Evolutionary conservation across 202 grass and related monocot species (phyloP), one percentile per base, ranked within the genome.

Genomic region (Alloteropsis angusta): DNA sequence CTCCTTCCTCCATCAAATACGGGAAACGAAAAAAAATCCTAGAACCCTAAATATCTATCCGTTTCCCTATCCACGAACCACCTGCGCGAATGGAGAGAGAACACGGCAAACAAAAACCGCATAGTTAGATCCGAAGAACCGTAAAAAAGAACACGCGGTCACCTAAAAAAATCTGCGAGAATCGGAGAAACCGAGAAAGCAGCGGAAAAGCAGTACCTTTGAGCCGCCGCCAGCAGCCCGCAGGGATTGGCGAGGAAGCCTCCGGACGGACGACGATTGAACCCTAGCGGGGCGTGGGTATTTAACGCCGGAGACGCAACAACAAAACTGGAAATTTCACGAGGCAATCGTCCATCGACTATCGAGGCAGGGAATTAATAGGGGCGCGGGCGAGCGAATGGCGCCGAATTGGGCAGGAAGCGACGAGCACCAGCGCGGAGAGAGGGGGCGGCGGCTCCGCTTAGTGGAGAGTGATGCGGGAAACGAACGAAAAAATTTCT

Each of bases 381-480:
- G 21, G 49, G 67, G 35, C 1, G 68, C 9, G 61, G 42, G 45
- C 18, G 66, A 74, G 45, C 18, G 66, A 74, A 66, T 42, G 45
- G 45, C 65, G 77, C 43, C 82, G 58, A 59, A 85, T 61, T 23
- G 41, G 73, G 59, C 42, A 60, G 72, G 65, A 77, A 82, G 75
- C 71, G 66, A 88, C 72, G 82, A 80, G 63, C 69, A 18, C 61
- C 36, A 68, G 76, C 77, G 42, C 4, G 21, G 32, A 46, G 77
- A 21, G 52, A 11, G 52, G 52, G 2, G n/a, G n/a, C n/a, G n/a
- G 18, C 62, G 63, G 65, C 55, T 14, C 47, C 36, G 79, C 83
- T 61, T 78, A 79, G 83, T 82, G 87, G 78, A 50, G 73, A 86
- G 74, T 69, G 78, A 85, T 89, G 83, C 74, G 12, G 47, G 83